These are phyloP conservation scores for Gossypium rotundifolium DNA, from an alignment of 345 rosid genomes.

Conservation along the genomic window DNA sequence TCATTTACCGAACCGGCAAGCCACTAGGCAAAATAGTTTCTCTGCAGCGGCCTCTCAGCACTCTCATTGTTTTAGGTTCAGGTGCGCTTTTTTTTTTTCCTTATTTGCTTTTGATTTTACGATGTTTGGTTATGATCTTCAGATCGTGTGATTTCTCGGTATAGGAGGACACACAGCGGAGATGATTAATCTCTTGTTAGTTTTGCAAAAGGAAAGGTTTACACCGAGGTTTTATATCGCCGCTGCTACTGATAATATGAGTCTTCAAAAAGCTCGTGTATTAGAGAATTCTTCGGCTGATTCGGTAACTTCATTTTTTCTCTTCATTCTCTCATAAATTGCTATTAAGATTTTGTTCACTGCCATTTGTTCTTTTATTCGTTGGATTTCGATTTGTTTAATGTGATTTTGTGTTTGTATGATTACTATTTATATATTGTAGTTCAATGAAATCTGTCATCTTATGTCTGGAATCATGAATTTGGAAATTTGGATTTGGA, in stretches of 20 bases:
- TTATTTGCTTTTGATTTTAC: not conserved
- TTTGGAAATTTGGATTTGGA: too few relatives aligned
- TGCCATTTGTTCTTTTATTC: not conserved
- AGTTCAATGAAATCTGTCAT: not conserved
- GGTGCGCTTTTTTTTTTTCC: constrained; percentile 25
- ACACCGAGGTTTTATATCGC: constrained; percentile 76
- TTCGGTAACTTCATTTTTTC: constrained; percentile 24
- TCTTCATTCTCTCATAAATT: not conserved
- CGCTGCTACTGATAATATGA: constrained; percentile 90
- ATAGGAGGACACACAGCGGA: constrained; percentile 95
- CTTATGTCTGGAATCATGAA: too few relatives aligned
- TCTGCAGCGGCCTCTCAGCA: constrained; percentile 29
- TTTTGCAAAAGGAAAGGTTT: constrained; percentile 50
- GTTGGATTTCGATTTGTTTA: not conserved
- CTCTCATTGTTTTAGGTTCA: constrained; percentile 61
- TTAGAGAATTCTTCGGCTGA: constrained; percentile 53
- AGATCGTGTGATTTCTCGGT: not conserved
- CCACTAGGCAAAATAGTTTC: constrained; percentile 26
- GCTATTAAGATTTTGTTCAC: not conserved
- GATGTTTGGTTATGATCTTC: not conserved
- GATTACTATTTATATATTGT: not conserved
- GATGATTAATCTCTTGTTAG: constrained; percentile 77
- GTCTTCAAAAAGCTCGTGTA: constrained; percentile 75
- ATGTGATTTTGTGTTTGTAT: not conserved
- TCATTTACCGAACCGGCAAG: constrained; percentile 40